Conservation (phyloP, 192 early-diverging fungal genomes). For the Pecoramyces ruminantium region DNA sequence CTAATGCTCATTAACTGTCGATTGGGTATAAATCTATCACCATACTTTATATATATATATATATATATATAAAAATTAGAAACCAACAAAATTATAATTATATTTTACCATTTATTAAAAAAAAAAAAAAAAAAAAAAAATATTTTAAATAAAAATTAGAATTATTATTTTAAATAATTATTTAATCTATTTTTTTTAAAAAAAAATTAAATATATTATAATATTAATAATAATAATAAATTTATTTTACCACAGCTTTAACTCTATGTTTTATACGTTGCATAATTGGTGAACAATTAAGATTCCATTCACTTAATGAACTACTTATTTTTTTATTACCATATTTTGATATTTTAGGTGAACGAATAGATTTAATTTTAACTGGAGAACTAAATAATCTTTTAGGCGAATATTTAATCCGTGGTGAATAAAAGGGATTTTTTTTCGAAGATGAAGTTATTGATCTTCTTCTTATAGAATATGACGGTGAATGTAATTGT, state of each 20-base stretch:
- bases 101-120: no score
- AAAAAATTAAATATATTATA: no score
- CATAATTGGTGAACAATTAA: not conserved
- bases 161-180: no score
- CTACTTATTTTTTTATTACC: not conserved
- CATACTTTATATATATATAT: not conserved
- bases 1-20: conserved; percentile 47
- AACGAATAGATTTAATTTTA: not conserved
- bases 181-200: no score
- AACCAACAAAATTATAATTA: no score
- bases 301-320: not conserved
- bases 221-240: not conserved
- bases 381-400: not conserved
- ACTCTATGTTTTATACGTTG: not conserved
- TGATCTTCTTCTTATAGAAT: not conserved
- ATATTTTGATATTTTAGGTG: not conserved
- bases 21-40: conserved; percentile 78
- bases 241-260: not conserved
- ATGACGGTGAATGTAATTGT: not conserved
- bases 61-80: no score
- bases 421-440: not conserved
- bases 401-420: not conserved
- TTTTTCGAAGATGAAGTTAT: not conserved
- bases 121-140: no score
- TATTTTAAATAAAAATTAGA: no score